Base-by-base conservation (phyloP, 129 eudicot species). In the Saussurea involucrata region DNA sequence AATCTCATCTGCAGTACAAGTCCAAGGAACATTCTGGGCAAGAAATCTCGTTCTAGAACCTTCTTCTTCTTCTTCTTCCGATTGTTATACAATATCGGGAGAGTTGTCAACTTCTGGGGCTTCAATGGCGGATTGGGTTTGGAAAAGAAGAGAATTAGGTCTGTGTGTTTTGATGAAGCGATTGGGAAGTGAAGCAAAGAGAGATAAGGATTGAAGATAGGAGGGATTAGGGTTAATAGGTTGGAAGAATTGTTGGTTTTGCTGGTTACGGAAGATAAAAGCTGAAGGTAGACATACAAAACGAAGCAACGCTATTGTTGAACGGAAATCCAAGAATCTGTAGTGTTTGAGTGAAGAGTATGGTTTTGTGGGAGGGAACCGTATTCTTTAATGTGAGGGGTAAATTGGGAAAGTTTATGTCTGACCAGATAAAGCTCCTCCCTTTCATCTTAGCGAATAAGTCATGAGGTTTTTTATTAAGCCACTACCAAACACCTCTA, bases 11-110 rank as follows among this genome's bases (percentile, higher is more conserved):
- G 85, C 89, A 12, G 89, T 88, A 82, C 84, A 86, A 27, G 86
- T 76, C 98, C 98, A 95, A 0, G 96, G 90, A 21, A 91, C 88
- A 79, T 95, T 95, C 82, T 84, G 92, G 13, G 86, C 94, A 6
- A 89, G 84, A 69, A 95, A 13, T 78, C 98, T 89, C 7, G 92
- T 89, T 36, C 71, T 83, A 18, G 93, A 87, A 66, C 42, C 55
- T 82, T 85, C 86, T 13, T 68, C n/a, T 17, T 73, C 61, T 67
- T 82, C 85, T 1, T 72, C 83, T 2, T 77, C 80, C 28, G 8
- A 34, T n/a, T 71, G 68, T 60, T 64, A 34, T n/a, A 55, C 33
- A 49, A 66, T 68, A 63, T 69, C 79, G 11, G 17, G 29, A 3
- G 87, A 10, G 60, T 82, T 63, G 5, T 79, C 61, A 65, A 22